These are phyloP conservation scores for Alternaria conjuncta DNA, from an alignment of 2,329 filamentous ascomycete species.

Conservation along the genomic window DNA sequence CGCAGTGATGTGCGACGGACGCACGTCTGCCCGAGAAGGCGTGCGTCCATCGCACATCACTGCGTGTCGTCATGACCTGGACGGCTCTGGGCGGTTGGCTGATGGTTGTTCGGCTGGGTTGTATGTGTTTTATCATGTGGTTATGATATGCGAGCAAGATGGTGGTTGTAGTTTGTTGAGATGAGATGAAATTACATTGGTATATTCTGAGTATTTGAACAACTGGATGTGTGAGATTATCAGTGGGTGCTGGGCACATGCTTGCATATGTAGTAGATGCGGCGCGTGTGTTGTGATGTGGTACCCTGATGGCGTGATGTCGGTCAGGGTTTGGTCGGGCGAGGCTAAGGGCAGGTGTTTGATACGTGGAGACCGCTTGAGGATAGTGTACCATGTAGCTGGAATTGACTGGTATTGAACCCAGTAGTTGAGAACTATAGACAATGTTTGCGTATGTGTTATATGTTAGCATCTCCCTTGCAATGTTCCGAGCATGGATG, in stretches of 20 bases:
- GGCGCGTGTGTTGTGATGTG: neutral
- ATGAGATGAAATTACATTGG: slow-evolving; percentile 3
- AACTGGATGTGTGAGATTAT: too few species aligned
- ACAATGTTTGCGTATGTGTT: accelerated
- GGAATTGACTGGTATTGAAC: neutral
- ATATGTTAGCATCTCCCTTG: neutral
- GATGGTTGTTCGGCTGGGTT: neutral
- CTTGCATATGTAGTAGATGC: neutral
- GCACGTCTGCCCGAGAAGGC: slow-evolving; percentile 1
- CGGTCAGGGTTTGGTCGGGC: neutral
- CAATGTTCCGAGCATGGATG: neutral
- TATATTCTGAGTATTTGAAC: neutral
- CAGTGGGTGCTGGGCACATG: too few species aligned
- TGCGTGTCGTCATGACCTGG: neutral
- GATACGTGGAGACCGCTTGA: neutral
- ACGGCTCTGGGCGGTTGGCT: neutral
- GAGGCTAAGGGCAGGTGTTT: neutral
- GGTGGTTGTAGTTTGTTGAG: neutral
- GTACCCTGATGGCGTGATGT: slow-evolving; percentile 30
- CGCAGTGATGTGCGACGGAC: slow-evolving; percentile 7
- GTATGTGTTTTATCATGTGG: neutral
- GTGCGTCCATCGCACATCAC: neutral
- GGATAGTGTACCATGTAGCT: neutral
- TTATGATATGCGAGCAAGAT: neutral
- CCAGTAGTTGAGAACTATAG: neutral